phyloP scores from a whole-genome alignment of 331 rosid genomes.

The Stylosanthes scabra region DNA sequence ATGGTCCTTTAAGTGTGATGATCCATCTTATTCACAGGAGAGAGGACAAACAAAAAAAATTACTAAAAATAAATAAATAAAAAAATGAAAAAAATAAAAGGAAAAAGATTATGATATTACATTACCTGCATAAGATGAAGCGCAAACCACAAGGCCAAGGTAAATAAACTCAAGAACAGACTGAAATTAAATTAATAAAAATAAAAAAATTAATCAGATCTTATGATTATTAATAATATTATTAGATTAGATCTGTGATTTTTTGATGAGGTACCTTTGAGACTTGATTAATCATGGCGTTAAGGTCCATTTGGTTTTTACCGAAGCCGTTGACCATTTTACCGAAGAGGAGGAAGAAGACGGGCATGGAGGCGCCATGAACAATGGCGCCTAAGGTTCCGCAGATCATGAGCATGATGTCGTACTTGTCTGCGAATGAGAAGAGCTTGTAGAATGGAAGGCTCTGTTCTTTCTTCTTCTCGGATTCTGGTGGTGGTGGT shows the following conservation, averaged over 20 bases:
- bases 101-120: too few species aligned
- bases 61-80: too few species aligned
- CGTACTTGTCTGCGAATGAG: slow-evolving; percentile 89
- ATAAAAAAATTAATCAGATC: slow-evolving; percentile 43
- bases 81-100: too few species aligned
- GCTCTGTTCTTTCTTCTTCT: slow-evolving; percentile 95
- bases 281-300: slow-evolving; percentile 92
- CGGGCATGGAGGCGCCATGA: slow-evolving; percentile 96
- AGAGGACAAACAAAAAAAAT: slow-evolving; percentile 26
- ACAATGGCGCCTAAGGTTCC: slow-evolving; percentile 91
- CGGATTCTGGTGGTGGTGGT: slow-evolving; percentile 72
- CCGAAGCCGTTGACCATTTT: slow-evolving; percentile 98
- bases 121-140: slow-evolving; percentile 93
- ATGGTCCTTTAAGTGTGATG: slow-evolving; percentile 46
- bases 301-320: slow-evolving; percentile 79
- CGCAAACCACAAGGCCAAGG: slow-evolving; percentile 90
- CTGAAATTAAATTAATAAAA: slow-evolving; percentile 54
- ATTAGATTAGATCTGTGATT: too few species aligned
- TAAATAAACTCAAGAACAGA: slow-evolving; percentile 91
- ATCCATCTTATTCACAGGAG: slow-evolving; percentile 32
- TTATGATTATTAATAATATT: too few species aligned
- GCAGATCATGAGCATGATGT: slow-evolving; percentile 69
- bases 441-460: slow-evolving; percentile 85
- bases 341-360: slow-evolving; percentile 92
- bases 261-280: slow-evolving; percentile 58